A percentile compares a stretch with the other conserved stretches of the same genome.
Conservation (phyloP, 2,329 filamentous ascomycete species). For the Botrytis hyacinthi region DNA sequence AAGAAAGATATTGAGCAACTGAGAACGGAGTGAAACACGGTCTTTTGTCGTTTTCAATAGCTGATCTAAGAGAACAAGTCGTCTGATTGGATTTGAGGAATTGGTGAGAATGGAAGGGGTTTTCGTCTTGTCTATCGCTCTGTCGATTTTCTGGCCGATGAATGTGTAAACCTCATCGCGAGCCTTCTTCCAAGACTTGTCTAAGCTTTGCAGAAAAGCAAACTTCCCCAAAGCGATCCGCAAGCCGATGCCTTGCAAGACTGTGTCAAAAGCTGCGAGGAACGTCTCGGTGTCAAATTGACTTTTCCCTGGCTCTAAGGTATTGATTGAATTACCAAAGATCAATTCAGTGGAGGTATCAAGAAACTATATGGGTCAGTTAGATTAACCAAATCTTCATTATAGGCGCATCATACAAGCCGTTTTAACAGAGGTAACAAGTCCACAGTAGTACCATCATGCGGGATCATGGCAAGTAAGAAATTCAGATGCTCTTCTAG, state of each 20-base stretch:
- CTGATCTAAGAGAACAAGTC: constrained; percentile 3
- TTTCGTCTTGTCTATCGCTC: not conserved
- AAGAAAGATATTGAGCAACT: not conserved
- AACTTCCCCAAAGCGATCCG: not conserved
- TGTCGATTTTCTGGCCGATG: not conserved
- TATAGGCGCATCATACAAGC: not conserved
- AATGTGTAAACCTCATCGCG: not conserved
- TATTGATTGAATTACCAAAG: not conserved
- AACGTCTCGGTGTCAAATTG: not conserved
- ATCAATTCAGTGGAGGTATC: not conserved
- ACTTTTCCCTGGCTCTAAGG: not conserved
- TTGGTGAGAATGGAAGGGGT: not conserved
- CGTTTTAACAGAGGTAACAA: not conserved
- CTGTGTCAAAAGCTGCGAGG: not conserved
- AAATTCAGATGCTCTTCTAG: not conserved
- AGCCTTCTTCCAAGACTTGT: not conserved
- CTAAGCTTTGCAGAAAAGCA: not conserved
- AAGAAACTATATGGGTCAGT: not conserved
- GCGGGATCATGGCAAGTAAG: not conserved
- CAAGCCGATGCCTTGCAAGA: not conserved
- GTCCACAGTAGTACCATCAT: not conserved
- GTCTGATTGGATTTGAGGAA: not conserved
- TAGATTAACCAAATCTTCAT: not conserved
- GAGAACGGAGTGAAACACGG: not conserved
- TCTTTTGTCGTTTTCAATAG: not conserved